Base-by-base conservation (phyloP, 2,329 filamentous ascomycete genomes). In the Davidsoniella eucalypti region DNA sequence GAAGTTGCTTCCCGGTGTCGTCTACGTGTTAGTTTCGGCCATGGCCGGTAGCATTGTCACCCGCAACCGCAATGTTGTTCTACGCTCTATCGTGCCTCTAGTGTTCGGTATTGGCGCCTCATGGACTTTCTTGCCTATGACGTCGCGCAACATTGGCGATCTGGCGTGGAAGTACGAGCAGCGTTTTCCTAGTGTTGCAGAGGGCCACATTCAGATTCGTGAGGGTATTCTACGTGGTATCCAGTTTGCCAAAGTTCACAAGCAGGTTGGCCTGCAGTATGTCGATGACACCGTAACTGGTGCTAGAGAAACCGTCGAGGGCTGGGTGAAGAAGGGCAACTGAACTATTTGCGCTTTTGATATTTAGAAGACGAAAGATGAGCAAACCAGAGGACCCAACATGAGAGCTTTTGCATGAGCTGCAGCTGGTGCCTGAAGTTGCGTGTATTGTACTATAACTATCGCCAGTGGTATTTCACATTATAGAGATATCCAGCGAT, bases 1-100 rank as follows among this genome's bases (percentile, higher is more conserved):
- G 72, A 80, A 80, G 62, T 75, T 98, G 51, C 80, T 96, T 67
- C 92, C 92, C 33, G 90, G 90, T 23, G 73, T 80, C 53, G 78
- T 96, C 57, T 96, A 96, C 68, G 87, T 96, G 44, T 76, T 95
- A 26, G 88, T 98, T 44, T 82, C 88, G 40, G 81, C 86, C 59
- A 95, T 98, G 88, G 86, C 92, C 36, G 92, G 90, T 58, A 87
- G 80, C 65, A 96, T 98, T 63, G 71, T 95, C 50, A 79, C 85
- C 50, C 80, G 90, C 55, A 93, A 94, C 71, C 80, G 90, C 58
- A 88, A 84, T 65, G 74, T 96, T 55, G 64, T 94, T 55, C 69
- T 98, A 49, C 80, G 92, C 57, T 80, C 82, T 49, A 71, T 80
- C 2, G 74, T 84, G 2, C 92, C 92, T 9, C 66, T 90, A 46